Base-by-base conservation (phyloP, 108 stramenopile species). In the Cyclotella sp. region DNA sequence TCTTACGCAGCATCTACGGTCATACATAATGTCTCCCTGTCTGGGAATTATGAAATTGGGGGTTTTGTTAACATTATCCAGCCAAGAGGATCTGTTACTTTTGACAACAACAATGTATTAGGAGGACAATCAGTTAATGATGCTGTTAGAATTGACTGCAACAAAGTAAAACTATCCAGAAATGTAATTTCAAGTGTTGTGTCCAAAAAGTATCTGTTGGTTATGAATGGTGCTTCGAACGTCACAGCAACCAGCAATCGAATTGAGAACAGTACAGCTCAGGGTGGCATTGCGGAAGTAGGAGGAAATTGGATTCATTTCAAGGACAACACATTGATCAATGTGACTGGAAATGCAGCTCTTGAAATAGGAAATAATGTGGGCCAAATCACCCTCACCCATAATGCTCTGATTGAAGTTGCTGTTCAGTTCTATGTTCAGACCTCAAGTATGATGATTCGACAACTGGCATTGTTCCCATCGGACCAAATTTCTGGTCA, bases 401-500 rank as follows among this genome's bases (percentile, higher is more conserved):
- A 45, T 27, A 73, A 73, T 63, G 21, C 62, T 24, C 26, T 73
- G 21, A 45, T 47, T 9, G 62, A 63, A 45, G 22, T 40, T 13
- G 29, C 41, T 16, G 29, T 63, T 39, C 16, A 73, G 15, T 73
- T 42, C 46, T 55, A 73, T 49, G 16, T 73, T 11, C 10, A 40
- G 27, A 63, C 72, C 16, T 13, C 3, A 29, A 63, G 29, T 63
- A 73, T 41, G 26, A 16, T 47, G 0, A 18, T 21, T n/a, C 3
- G 15, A 47, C 40, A 9, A 63, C 7, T 18, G 61, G 72, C 3
- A 8, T 73, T 21, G 1, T 63, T 7, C 15, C 3, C 5, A 55
- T 73, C 26, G 72, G 72, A 5, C 40, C 61, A 45, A 73, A 73
- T 30, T 73, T 34, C n/a, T 73, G 72, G 72, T 60, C 47, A 3